Percentiles rank a stretch among this genome's conserved stretches.
phyloP scores from a whole-genome alignment of 164 flowering plant species.

The Macadamia tetraphylla region DNA sequence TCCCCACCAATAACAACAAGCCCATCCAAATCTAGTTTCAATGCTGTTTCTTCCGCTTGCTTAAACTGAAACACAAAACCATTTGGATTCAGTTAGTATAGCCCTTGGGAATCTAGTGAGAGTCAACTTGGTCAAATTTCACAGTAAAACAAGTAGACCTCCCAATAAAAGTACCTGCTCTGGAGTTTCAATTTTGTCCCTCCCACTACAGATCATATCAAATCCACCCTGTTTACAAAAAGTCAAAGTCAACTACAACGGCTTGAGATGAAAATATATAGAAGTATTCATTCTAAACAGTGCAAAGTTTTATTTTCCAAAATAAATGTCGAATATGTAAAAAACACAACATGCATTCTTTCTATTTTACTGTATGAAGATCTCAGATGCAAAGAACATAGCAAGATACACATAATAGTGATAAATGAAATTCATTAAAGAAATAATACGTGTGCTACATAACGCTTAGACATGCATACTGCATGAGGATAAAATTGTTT shows the following conservation, averaged over 20 bases:
- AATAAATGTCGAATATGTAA: background rate
- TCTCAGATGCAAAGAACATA: too few species aligned
- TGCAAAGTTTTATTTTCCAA: background rate
- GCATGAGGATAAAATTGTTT: too few species aligned
- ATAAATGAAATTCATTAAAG: too few species aligned
- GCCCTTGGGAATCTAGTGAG: background rate
- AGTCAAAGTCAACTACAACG: background rate
- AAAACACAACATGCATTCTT: background rate
- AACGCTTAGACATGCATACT: too few species aligned
- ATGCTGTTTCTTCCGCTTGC: conserved; percentile 89
- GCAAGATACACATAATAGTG: too few species aligned
- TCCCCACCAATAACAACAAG: conserved; percentile 98
- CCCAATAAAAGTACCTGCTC: conserved; percentile 58
- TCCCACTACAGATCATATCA: conserved; percentile 98
- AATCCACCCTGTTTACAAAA: conserved; percentile 79
- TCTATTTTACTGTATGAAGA: background rate
- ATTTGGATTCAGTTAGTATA: conserved; percentile 4
- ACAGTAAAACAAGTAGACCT: background rate
- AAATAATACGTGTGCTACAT: too few species aligned
- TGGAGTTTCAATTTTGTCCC: conserved; percentile 99
- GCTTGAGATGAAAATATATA: background rate
- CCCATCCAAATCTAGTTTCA: conserved; percentile 92
- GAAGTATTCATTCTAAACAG: background rate
- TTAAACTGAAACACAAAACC: conserved; percentile 54
- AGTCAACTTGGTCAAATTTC: background rate